A percentile compares a stretch with the other conserved stretches of the same genome.
phyloP scores from a whole-genome alignment of 73 alveolate genomes.

The Tetrahymena thermophila region DNA sequence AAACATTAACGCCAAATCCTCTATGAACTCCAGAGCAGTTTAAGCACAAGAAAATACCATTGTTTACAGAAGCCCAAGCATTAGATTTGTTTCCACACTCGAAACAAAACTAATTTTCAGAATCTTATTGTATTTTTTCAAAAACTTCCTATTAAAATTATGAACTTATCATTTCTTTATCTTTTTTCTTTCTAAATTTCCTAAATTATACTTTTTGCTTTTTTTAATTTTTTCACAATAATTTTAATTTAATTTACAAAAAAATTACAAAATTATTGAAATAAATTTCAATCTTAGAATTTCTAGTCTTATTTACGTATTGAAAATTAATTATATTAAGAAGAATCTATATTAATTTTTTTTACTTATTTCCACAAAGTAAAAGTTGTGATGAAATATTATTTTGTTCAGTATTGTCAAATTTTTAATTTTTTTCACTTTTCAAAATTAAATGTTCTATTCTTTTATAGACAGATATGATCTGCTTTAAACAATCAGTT shows the following conservation, averaged over 20 bases:
- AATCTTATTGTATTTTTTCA: not conserved
- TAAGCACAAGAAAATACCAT: slow-evolving; percentile 82
- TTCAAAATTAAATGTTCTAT: too few species aligned
- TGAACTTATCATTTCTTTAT: not conserved
- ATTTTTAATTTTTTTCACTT: not conserved
- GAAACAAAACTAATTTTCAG: slow-evolving; percentile 51
- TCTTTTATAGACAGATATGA: not conserved
- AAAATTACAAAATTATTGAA: too few species aligned
- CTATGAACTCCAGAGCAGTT: slow-evolving; percentile 92
- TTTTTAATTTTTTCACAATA: not conserved
- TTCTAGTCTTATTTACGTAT: too few species aligned
- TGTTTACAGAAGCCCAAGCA: slow-evolving; percentile 86
- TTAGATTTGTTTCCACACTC: slow-evolving; percentile 81
- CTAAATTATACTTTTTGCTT: not conserved
- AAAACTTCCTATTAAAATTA: not conserved
- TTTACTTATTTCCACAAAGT: too few species aligned
- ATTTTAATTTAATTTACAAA: not conserved
- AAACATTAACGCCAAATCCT: slow-evolving; percentile 73
- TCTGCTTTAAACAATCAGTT: not conserved
- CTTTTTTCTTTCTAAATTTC: not conserved
- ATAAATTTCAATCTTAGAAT: not conserved
- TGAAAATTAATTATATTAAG: too few species aligned
- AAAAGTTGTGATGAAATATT: too few species aligned
- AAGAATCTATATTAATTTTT: too few species aligned
- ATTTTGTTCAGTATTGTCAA: not conserved